These are phyloP conservation scores for Tilletia caries DNA, from an alignment of 1,284 basidiomycete species.

Conservation along the genomic window DNA sequence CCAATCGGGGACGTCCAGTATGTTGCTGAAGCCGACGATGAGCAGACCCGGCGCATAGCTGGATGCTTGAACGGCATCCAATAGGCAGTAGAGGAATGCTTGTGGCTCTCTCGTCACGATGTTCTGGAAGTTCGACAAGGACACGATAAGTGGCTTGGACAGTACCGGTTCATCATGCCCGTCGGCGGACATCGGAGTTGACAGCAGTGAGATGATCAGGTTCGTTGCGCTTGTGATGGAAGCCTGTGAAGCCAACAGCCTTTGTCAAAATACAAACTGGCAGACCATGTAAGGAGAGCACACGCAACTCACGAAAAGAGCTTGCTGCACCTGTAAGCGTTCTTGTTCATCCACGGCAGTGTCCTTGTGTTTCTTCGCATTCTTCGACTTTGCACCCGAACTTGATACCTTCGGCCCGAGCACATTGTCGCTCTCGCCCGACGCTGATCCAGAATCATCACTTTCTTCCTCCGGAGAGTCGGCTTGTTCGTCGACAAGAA, in stretches of 20 bases:
- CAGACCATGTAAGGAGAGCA: too few species aligned
- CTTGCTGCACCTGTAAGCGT: slow-evolving; percentile 23
- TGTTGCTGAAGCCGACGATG: slow-evolving; percentile 40
- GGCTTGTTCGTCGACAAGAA: slow-evolving; percentile 18
- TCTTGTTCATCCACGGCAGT: slow-evolving; percentile 27
- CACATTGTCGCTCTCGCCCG: slow-evolving; percentile 20
- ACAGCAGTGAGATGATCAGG: slow-evolving; percentile 45
- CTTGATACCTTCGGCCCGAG: slow-evolving; percentile 15
- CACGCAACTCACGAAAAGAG: slow-evolving; percentile 14
- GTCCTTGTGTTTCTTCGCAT: slow-evolving; percentile 13
- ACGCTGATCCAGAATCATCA: slow-evolving; percentile 25
- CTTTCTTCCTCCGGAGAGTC: neutral
- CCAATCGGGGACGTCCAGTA: slow-evolving; percentile 44
- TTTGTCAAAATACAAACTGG: neutral
- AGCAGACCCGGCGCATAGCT: slow-evolving; percentile 44
- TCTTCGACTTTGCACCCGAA: neutral
- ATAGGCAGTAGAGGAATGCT: slow-evolving; percentile 49
- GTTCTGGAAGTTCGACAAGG: slow-evolving; percentile 46
- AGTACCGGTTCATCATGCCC: neutral
- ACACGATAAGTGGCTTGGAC: slow-evolving; percentile 36
- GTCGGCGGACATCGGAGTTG: slow-evolving; percentile 17
- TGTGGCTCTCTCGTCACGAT: slow-evolving; percentile 43
- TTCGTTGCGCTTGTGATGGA: slow-evolving; percentile 24
- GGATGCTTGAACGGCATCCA: slow-evolving; percentile 50
- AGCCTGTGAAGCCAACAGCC: slow-evolving; percentile 31